Base-by-base conservation (phyloP, 139 green algal species). In the Dunaliella primolecta region DNA sequence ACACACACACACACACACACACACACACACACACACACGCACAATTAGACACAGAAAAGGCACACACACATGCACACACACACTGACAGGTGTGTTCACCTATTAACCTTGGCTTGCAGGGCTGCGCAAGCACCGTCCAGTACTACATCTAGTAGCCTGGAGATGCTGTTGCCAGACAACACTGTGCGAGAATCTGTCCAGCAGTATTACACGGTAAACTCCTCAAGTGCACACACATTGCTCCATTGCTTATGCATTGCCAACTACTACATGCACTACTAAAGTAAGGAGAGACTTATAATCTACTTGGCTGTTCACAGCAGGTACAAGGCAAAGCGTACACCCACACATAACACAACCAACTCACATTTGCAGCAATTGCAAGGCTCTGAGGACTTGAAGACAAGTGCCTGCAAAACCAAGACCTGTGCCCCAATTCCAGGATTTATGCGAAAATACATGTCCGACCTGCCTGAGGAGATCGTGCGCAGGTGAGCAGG, bases 401-500 rank as follows among this genome's bases (percentile, higher is more conserved):
- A 96, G 30, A 98, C 96, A 1, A 93, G 83, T 20, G 96, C 96
- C 2, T 98, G 96, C 92, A 96, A 91, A 31, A 93, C 95, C 92
- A 96, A 91, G n/a, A 93, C 95, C 11, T 90, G 86, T 3, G 93
- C 89, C 29, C 36, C 90, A 0, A 93, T 94, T 0, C 90, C 92
- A 1, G 15, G 56, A 0, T 77, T 38, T 1, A 75, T 88, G 3
- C 75, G 81, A 2, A 64, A 75, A 2, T 56, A 80, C 1, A 34
- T 88, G 76, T 74, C 38, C 23, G 33, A 81, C 2, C 80, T 95
- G 1, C 78, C 78, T 0, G 70, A 90, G 1, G 81, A 86, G 88
- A 75, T 88, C 84, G 76, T 91, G 83, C 78, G 83, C 15, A 84
- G 57, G 31, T 71, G 81, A 82, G 32, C 79, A 81, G 21, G 2